These are phyloP conservation scores for Pichia sp. DNA, from an alignment of 1,139 yeast genomes.

Conservation along the genomic window DNA sequence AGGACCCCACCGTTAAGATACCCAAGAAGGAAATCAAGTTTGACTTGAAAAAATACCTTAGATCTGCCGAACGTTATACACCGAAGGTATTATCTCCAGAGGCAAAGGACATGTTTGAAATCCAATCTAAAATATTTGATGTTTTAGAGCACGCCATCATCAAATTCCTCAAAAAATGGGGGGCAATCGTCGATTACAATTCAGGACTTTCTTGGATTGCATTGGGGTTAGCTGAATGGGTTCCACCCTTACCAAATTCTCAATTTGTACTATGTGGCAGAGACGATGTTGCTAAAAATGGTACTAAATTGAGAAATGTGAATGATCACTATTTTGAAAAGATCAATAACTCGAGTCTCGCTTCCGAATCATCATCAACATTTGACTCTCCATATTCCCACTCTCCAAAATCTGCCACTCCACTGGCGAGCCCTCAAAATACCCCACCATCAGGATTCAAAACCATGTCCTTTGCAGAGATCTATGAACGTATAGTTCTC, in stretches of 20 bases:
- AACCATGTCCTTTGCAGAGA: constrained; percentile 52
- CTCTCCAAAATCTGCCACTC: constrained; percentile 20
- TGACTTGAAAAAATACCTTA: constrained; percentile 49
- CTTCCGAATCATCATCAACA: constrained; percentile 11
- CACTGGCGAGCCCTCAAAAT: constrained; percentile 11
- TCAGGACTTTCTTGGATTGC: constrained; percentile 85
- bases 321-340: constrained; percentile 39
- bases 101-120: constrained; percentile 25
- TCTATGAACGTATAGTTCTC: constrained; percentile 68
- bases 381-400: constrained; percentile 17
- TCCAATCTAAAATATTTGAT: constrained; percentile 49
- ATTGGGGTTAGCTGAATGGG: constrained; percentile 82
- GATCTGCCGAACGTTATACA: constrained; percentile 26
- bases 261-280: constrained; percentile 33
- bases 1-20: constrained; percentile 14
- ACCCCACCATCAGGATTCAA: constrained; percentile 18
- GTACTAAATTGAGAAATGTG: constrained; percentile 33
- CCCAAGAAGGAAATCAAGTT: constrained; percentile 36
- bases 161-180: constrained; percentile 72
- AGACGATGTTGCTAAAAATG: constrained; percentile 29
- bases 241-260: constrained; percentile 47
- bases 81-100: constrained; percentile 22
- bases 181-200: constrained; percentile 68
- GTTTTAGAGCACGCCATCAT: constrained; percentile 54
- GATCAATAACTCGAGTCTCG: constrained; percentile 15